phyloP scores from a whole-genome alignment of 768 basidiomycete genomes.

The Suillus cothurnatus region DNA sequence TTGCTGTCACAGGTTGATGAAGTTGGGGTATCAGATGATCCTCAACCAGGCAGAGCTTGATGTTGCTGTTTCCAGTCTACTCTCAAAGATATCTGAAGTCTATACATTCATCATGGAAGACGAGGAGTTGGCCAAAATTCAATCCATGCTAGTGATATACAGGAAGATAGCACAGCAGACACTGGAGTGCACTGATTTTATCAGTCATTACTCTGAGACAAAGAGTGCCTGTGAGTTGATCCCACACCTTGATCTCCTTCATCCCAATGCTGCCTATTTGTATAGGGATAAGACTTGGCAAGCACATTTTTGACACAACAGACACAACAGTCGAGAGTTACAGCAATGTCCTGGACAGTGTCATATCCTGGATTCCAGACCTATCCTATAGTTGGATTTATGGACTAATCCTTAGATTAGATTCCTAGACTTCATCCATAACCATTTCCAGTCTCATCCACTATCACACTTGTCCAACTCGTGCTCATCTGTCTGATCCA shows the following conservation, averaged over 20 bases:
- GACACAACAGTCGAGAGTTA: neutral
- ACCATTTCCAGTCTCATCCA: too few species aligned
- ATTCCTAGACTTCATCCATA: too few species aligned
- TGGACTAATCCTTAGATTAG: too few species aligned
- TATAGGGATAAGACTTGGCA: conserved; percentile 3
- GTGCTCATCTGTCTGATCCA: too few species aligned
- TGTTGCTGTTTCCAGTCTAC: neutral
- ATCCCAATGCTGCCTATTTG: neutral
- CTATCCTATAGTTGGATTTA: too few species aligned
- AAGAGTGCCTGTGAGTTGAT: conserved; percentile 22
- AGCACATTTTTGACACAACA: neutral
- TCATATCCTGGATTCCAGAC: too few species aligned
- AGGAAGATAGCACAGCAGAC: conserved; percentile 16
- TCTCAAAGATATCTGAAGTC: conserved; percentile 1
- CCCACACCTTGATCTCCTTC: neutral
- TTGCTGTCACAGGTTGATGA: neutral
- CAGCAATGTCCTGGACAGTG: neutral
- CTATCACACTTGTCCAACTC: too few species aligned
- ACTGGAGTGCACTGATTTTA: conserved; percentile 30
- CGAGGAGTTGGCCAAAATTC: neutral
- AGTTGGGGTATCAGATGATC: neutral
- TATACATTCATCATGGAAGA: conserved; percentile 10
- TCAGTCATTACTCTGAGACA: conserved; percentile 27
- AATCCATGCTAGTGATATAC: neutral
- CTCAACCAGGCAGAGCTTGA: conserved; percentile 5